Percentiles rank a stretch among this genome's conserved stretches.
Evolutionary conservation across 176 grass and related monocot genomes (phyloP).

Genomic region (Cymbopogon citratus): DNA sequence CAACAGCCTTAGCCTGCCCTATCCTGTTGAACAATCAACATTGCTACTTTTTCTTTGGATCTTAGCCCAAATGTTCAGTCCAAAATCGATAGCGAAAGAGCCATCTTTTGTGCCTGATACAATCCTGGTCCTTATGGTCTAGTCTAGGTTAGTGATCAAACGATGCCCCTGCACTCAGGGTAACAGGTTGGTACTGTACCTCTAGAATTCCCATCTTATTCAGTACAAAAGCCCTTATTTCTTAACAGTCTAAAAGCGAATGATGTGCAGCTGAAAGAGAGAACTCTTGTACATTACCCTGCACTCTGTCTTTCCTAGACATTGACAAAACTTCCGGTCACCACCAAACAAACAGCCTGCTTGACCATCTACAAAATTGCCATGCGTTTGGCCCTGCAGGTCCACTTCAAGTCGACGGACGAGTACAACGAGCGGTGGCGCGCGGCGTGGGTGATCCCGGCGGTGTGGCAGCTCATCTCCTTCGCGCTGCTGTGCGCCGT

Average conservation of each 20-base stretch:
- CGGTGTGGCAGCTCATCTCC: slow-evolving; percentile 77
- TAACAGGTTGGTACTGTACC: neutral
- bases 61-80: neutral
- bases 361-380: neutral
- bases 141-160: neutral
- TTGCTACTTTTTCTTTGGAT: neutral
- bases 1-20: neutral
- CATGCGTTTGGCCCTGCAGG: neutral
- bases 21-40: neutral
- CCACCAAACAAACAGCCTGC: neutral
- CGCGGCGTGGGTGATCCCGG: slow-evolving; percentile 71
- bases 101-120: neutral
- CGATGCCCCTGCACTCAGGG: neutral
- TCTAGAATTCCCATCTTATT: too few species aligned
- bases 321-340: neutral
- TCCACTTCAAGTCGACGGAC: slow-evolving; percentile 71
- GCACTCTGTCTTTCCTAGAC: neutral
- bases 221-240: too few species aligned
- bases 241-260: too few species aligned
- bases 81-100: neutral
- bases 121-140: neutral
- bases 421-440: slow-evolving; percentile 59
- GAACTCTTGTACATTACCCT: neutral
- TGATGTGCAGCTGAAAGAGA: too few species aligned
- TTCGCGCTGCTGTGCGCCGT: slow-evolving; percentile 64